These are phyloP conservation scores for Kwoniella shivajii DNA, from an alignment of 1,284 basidiomycete species.

Conservation along the genomic window DNA sequence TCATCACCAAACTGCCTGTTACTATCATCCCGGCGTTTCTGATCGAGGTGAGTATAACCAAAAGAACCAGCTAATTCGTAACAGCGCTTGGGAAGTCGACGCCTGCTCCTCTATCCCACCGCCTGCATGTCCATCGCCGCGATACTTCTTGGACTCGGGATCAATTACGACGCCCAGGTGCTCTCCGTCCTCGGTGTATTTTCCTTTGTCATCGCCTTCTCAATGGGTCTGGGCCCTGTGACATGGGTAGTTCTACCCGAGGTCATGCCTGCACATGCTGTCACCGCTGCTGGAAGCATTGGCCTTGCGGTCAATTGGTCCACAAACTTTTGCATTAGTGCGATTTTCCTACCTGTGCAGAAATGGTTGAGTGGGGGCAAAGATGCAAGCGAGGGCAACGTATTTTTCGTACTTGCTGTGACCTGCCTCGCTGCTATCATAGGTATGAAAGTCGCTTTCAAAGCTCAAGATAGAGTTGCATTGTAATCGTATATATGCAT, in stretches of 20 bases:
- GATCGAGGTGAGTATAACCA: slow-evolving; percentile 41
- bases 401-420: slow-evolving; percentile 42
- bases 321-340: slow-evolving; percentile 40
- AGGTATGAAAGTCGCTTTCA: slow-evolving; percentile 14
- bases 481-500: neutral
- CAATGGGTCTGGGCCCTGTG: slow-evolving; percentile 45
- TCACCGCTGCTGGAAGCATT: slow-evolving; percentile 40
- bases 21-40: slow-evolving; percentile 55
- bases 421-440: slow-evolving; percentile 24
- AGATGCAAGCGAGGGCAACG: slow-evolving; percentile 34
- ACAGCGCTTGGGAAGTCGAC: slow-evolving; percentile 33
- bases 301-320: slow-evolving; percentile 45
- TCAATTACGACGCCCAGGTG: slow-evolving; percentile 30
- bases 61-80: neutral
- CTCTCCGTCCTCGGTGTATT: slow-evolving; percentile 33
- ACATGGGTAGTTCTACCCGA: slow-evolving; percentile 48
- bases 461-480: slow-evolving; percentile 7
- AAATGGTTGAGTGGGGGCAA: slow-evolving; percentile 28
- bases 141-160: slow-evolving; percentile 32
- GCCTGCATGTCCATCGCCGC: slow-evolving; percentile 28
- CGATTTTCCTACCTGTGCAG: slow-evolving; percentile 42
- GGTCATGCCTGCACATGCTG: slow-evolving; percentile 41
- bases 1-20: slow-evolving; percentile 52
- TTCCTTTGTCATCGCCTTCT: slow-evolving; percentile 40
- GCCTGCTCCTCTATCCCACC: slow-evolving; percentile 36